phyloP scores from a whole-genome alignment of 2,329 filamentous ascomycete species.

The Fusarium euwallaceae region DNA sequence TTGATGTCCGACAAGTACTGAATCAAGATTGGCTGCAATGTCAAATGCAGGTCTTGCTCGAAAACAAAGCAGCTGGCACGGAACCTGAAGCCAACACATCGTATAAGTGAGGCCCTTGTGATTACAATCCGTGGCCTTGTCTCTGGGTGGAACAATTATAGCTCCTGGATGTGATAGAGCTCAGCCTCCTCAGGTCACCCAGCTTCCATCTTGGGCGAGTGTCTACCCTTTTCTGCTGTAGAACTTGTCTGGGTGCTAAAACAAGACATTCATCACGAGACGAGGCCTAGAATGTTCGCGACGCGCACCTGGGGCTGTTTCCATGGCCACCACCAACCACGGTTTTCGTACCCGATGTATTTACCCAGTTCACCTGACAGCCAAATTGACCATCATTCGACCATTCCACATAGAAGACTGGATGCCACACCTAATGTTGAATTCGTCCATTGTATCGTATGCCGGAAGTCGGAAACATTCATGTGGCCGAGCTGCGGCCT shows the following conservation, averaged over 20 bases:
- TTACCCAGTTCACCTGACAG: conserved; percentile 16
- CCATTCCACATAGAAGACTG: not conserved
- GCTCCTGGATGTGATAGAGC: not conserved
- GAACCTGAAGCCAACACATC: not conserved
- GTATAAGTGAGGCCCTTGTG: not conserved
- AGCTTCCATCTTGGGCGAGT: not conserved
- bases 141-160: not conserved
- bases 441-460: not conserved
- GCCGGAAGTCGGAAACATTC: conserved; percentile 8
- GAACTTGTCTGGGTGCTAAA: not conserved
- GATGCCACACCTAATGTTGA: conserved; percentile 1
- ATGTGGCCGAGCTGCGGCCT: conserved; percentile 7
- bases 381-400: not conserved
- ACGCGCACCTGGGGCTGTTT: conserved; percentile 18
- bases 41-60: not conserved
- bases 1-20: not conserved
- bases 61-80: not conserved
- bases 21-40: not conserved
- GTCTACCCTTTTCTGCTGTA: not conserved
- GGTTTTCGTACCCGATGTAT: conserved; percentile 17
- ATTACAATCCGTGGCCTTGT: not conserved
- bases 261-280: conserved; percentile 31
- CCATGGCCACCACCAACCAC: conserved; percentile 28
- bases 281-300: conserved; percentile 16
- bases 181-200: not conserved